phyloP scores from a whole-genome alignment of 2,329 filamentous ascomycete genomes.

The Cladorrhinum sp. region DNA sequence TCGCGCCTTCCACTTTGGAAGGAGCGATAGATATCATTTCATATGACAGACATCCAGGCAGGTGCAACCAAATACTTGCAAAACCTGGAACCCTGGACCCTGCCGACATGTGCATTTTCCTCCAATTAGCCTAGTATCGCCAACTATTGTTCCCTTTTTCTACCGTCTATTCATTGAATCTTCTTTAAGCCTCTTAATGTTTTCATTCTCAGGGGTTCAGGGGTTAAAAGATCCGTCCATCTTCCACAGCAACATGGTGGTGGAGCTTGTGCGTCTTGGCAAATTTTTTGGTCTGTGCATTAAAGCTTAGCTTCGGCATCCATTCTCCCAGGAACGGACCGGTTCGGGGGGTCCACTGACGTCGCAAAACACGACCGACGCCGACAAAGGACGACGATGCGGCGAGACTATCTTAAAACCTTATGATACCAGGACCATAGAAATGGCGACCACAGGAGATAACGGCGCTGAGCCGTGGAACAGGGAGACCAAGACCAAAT shows the following conservation, averaged over 20 bases:
- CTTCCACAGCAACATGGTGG: not conserved
- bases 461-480: slow-evolving; percentile 47
- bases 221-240: not conserved
- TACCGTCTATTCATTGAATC: too few relatives aligned
- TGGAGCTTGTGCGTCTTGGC: not conserved
- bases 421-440: slow-evolving; percentile 5
- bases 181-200: not conserved
- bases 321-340: not conserved
- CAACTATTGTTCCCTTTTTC: too few relatives aligned
- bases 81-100: too few relatives aligned
- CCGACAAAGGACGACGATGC: not conserved
- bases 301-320: slow-evolving; percentile 2
- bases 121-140: too few relatives aligned
- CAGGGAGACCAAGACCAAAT: slow-evolving; percentile 59
- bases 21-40: too few relatives aligned
- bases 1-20: too few relatives aligned
- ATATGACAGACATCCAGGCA: too few relatives aligned
- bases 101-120: too few relatives aligned
- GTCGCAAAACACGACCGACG: slow-evolving; percentile 5
- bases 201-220: not conserved
- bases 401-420: not conserved
- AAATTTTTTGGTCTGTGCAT: slow-evolving; percentile 11
- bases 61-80: too few relatives aligned
- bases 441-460: slow-evolving; percentile 18
- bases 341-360: not conserved